Conservation (phyloP, 495 filamentous ascomycete genomes). For the Neurospora discreta region DNA sequence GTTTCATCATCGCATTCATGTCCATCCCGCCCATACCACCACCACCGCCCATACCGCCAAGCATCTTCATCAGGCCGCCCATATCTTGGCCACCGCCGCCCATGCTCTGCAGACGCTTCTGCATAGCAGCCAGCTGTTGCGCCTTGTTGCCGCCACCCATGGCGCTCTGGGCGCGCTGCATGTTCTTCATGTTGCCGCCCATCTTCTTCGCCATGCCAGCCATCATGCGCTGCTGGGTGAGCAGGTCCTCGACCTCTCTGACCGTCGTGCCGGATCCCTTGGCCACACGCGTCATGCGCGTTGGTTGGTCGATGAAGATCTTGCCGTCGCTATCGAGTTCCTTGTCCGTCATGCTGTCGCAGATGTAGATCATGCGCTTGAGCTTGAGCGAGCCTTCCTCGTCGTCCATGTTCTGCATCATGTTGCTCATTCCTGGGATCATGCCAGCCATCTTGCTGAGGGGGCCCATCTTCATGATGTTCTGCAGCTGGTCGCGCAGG, state of each 20-base stretch:
- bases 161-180: conserved; percentile 84
- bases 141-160: conserved; percentile 78
- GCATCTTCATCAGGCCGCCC: conserved; percentile 76
- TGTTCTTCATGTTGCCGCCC: conserved; percentile 91
- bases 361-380: conserved; percentile 98
- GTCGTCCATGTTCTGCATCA: conserved; percentile 93
- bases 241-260: conserved; percentile 91
- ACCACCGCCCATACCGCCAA: conserved; percentile 45
- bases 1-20: conserved; percentile 75
- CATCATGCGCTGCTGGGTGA: conserved; percentile 98
- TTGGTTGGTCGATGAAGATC: conserved; percentile 83
- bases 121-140: conserved; percentile 96
- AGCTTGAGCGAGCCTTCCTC: conserved; percentile 88
- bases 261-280: conserved; percentile 82
- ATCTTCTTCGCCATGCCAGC: conserved; percentile 98
- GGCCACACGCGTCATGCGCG: conserved; percentile 88
- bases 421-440: conserved; percentile 87
- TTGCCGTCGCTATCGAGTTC: conserved; percentile 94
- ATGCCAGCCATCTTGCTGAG: conserved; percentile 96
- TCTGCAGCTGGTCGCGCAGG: conserved; percentile 86
- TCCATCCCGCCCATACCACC: conserved; percentile 62
- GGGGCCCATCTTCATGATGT: conserved; percentile 99
- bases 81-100: conserved; percentile 68
- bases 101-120: conserved; percentile 88
- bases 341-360: conserved; percentile 91